Conservation (phyloP, 371 early-diverging fungal species). For the Caulochytrium protostelioides region DNA sequence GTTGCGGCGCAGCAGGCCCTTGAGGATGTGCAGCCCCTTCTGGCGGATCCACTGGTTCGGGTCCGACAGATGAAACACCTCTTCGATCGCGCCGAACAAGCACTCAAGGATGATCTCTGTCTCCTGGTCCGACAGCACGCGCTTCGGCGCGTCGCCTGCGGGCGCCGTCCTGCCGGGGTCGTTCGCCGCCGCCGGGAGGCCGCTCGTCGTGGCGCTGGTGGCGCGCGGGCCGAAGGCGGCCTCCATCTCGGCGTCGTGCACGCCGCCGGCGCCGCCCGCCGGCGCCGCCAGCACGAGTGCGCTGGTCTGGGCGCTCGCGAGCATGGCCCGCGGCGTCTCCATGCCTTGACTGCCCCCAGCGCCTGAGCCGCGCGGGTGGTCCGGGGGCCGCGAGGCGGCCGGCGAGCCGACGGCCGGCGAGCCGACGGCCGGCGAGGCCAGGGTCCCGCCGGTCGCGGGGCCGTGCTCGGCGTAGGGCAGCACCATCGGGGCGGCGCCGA, state of each 20-base stretch:
- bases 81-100: slow-evolving; percentile 13
- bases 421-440: too few relatives aligned
- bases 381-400: too few relatives aligned
- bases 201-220: neutral
- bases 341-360: too few relatives aligned
- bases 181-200: neutral
- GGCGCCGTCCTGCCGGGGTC: neutral
- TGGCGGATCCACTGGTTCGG: slow-evolving; percentile 17
- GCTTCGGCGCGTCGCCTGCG: neutral
- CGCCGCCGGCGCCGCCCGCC: neutral
- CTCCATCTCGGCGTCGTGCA: neutral
- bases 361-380: too few relatives aligned
- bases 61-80: slow-evolving; percentile 12
- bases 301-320: neutral
- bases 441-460: too few relatives aligned
- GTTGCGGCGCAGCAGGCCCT: slow-evolving; percentile 11
- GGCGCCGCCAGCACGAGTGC: neutral
- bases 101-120: slow-evolving; percentile 13
- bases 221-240: neutral
- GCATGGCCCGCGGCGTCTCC: too few relatives aligned
- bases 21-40: slow-evolving; percentile 13
- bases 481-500: too few relatives aligned
- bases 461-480: too few relatives aligned
- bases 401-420: too few relatives aligned
- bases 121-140: slow-evolving; percentile 2